These are phyloP conservation scores for Myxozyma sirexii DNA, from an alignment of 805 yeast species.

Conservation along the genomic window DNA sequence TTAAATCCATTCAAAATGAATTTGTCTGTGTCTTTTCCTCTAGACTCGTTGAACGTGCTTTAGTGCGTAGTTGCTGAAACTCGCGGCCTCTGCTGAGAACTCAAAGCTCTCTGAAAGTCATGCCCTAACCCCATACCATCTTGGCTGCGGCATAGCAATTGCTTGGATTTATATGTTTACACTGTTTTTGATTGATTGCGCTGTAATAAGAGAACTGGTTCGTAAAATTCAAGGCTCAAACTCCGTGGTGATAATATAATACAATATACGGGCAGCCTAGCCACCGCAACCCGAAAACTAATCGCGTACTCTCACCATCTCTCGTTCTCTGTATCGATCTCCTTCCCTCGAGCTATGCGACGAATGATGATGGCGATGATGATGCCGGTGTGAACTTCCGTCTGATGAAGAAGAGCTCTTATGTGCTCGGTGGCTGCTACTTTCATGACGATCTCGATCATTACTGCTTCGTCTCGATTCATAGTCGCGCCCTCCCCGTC, in stretches of 20 bases:
- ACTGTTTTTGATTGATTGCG: neutral
- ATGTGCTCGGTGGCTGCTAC: neutral
- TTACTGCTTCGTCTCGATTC: constrained; percentile 1
- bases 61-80: too few species aligned
- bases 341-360: constrained; percentile 5
- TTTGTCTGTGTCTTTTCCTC: neutral
- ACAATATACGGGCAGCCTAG: too few species aligned
- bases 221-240: neutral
- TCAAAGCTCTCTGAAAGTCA: neutral
- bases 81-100: neutral
- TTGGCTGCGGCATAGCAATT: neutral
- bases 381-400: constrained; percentile 2
- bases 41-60: neutral
- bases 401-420: neutral
- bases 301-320: neutral
- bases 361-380: constrained; percentile 4
- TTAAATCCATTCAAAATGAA: constrained; percentile 17
- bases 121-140: neutral
- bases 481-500: neutral
- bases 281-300: too few species aligned
- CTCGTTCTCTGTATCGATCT: constrained; percentile 7
- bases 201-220: neutral
- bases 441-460: neutral
- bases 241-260: neutral
- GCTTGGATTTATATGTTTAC: too few species aligned